A percentile compares a stretch with the other conserved stretches of the same genome.
Conservation (phyloP, 805 yeast genomes). For the Debaryomyces hansenii region DNA sequence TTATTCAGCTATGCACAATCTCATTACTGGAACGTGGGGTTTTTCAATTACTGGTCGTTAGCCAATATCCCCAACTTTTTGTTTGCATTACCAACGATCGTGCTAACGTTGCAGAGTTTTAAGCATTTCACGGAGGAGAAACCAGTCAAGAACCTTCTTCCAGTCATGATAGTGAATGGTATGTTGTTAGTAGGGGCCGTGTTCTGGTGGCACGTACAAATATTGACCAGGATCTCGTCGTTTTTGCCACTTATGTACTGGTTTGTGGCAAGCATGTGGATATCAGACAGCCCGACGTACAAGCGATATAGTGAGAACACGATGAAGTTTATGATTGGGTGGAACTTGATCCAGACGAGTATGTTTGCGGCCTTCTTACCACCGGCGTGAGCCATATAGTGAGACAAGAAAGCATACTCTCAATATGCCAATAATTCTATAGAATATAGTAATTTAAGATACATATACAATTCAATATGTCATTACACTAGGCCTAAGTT, state of each 20-base stretch:
- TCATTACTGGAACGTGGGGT: slow-evolving; percentile 84
- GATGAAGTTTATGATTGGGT: slow-evolving; percentile 51
- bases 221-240: slow-evolving; percentile 74
- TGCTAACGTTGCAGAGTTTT: slow-evolving; percentile 44
- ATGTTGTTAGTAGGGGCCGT: slow-evolving; percentile 51
- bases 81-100: slow-evolving; percentile 68
- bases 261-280: slow-evolving; percentile 51
- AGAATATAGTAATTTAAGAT: not conserved
- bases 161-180: slow-evolving; percentile 43
- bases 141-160: slow-evolving; percentile 32
- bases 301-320: slow-evolving; percentile 14
- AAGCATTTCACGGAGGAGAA: slow-evolving; percentile 31
- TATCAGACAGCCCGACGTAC: slow-evolving; percentile 4
- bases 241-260: slow-evolving; percentile 77
- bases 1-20: slow-evolving; percentile 71
- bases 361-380: slow-evolving; percentile 84
- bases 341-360: slow-evolving; percentile 70
- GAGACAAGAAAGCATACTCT: slow-evolving; percentile 8
- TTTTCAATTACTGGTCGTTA: slow-evolving; percentile 77
- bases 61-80: slow-evolving; percentile 82
- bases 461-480: too few relatives aligned
- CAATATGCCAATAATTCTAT: too few relatives aligned
- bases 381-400: slow-evolving; percentile 61
- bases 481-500: too few relatives aligned
- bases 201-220: slow-evolving; percentile 80